phyloP scores from a whole-genome alignment of 192 early-diverging fungal species.

The Coemansia erecta region DNA sequence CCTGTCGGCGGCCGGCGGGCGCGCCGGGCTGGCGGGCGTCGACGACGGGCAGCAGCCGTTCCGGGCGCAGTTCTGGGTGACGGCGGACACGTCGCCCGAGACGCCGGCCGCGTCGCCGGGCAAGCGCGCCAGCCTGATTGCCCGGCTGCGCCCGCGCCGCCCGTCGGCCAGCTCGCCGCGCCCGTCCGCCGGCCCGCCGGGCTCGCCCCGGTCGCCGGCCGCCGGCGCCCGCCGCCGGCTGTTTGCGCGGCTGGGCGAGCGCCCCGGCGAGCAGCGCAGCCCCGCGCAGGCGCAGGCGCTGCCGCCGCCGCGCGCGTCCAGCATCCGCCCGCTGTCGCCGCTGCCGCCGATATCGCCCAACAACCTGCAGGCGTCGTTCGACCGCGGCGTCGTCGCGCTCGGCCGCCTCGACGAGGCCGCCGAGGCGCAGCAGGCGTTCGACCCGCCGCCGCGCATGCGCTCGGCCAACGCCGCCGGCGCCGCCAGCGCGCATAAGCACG shows the following conservation, averaged over 20 bases:
- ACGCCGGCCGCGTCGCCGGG: slow-evolving; percentile 18
- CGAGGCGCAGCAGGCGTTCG: slow-evolving; percentile 4
- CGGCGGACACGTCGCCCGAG: slow-evolving; percentile 34
- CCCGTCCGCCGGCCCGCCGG: not conserved
- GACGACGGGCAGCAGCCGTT: slow-evolving; percentile 4
- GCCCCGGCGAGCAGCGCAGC: too few relatives aligned
- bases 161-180: not conserved
- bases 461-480: slow-evolving; percentile 7
- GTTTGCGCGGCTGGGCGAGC: too few relatives aligned
- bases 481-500: slow-evolving; percentile 5
- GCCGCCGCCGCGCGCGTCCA: slow-evolving; percentile 14
- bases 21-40: slow-evolving; percentile 1
- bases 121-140: slow-evolving; percentile 26
- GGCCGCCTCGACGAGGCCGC: slow-evolving; percentile 26
- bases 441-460: slow-evolving; percentile 29
- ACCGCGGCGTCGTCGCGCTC: slow-evolving; percentile 40
- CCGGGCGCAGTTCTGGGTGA: slow-evolving; percentile 50
- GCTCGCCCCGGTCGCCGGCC: not conserved
- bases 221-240: not conserved
- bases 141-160: slow-evolving; percentile 34
- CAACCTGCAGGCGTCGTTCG: slow-evolving; percentile 51
- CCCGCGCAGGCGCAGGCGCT: slow-evolving; percentile 10
- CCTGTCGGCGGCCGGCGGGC: not conserved
- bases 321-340: slow-evolving; percentile 37
- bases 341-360: slow-evolving; percentile 45